These are phyloP conservation scores for Syzygium oleosum DNA, from an alignment of 345 rosid genomes.

Conservation along the genomic window DNA sequence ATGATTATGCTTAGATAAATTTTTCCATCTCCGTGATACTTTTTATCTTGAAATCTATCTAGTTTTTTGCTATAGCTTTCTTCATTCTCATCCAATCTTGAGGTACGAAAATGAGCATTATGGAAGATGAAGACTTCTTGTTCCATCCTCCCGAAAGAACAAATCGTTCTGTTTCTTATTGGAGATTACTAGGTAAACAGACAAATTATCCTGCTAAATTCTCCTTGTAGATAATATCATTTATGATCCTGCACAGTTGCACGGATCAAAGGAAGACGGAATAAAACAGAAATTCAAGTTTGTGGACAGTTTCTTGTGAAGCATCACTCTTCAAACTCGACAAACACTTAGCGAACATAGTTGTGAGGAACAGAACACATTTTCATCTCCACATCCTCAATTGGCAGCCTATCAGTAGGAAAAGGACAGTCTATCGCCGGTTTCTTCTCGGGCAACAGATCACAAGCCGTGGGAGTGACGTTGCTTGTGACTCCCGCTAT, in stretches of 20 bases:
- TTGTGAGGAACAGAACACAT: slow-evolving; percentile 19
- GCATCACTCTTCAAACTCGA: neutral
- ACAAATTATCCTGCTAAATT: neutral
- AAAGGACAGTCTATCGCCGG: slow-evolving; percentile 30
- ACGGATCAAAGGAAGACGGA: neutral
- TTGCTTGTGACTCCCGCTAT: slow-evolving; percentile 46
- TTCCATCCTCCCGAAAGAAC: neutral
- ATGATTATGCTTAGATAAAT: neutral
- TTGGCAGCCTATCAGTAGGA: slow-evolving; percentile 49
- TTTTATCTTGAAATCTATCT: neutral
- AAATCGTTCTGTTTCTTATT: neutral
- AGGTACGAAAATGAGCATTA: neutral
- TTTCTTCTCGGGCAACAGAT: slow-evolving; percentile 30
- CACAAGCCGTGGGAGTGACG: slow-evolving; percentile 52
- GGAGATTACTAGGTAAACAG: neutral
- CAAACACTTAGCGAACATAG: neutral
- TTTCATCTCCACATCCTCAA: slow-evolving; percentile 39
- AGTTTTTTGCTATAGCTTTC: neutral
- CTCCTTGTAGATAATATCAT: neutral
- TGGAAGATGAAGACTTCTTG: neutral
- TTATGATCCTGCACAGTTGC: neutral
- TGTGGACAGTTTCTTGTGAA: neutral
- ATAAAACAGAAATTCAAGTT: neutral
- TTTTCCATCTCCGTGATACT: neutral
- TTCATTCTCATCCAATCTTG: neutral